Base-by-base conservation (phyloP, 306 rosid genomes). In the Lupinus albus region DNA sequence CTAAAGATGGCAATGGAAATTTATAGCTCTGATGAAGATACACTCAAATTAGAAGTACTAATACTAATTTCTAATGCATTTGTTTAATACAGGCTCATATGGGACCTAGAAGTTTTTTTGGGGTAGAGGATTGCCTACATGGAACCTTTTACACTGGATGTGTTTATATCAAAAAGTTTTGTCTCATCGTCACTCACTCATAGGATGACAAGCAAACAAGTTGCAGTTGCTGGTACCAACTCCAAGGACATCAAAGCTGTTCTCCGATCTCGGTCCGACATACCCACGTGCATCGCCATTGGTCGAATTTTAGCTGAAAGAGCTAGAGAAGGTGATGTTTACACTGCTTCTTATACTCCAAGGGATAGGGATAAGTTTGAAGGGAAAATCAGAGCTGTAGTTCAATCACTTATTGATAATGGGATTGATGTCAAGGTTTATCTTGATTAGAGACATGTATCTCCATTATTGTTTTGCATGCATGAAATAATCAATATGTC, bases 201-300 rank as follows among this genome's bases (percentile, higher is more conserved):
- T 72, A 77, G 98, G 82, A 87, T 86, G 66, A 89, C 97, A 32
- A 78, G 93, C 76, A 89, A 84, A 73, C 98, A 89, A 79, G 97
- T 93, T 78, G 95, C 97, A 36, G 96, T 90, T 72, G 96, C 98
- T 1, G 98, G 98, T 18, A 93, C 98, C 46, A 93, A 93, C 86
- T 92, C 98, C 42, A 93, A 93, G 72, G 97, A 93, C 79, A 88
- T 93, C 12, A 93, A 93, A 80, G 95, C 95, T 30, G 90, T 70
- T 11, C 95, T 93, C 59, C 63, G 46, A 75, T 93, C 97, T 13
- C 89, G 98, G 3, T 89, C 91, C 0, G 98, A 93, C 72, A 86
- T 93, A 53, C 98, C 96, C 1, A 95, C 98, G 0, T 93, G 98
- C 79, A 79, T 93, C 74, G 91, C 98, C 10, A 48, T 86, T 16